Evolutionary conservation across 495 filamentous ascomycete genomes (phyloP).

Genomic region (Massariosphaeria phaeospora): DNA sequence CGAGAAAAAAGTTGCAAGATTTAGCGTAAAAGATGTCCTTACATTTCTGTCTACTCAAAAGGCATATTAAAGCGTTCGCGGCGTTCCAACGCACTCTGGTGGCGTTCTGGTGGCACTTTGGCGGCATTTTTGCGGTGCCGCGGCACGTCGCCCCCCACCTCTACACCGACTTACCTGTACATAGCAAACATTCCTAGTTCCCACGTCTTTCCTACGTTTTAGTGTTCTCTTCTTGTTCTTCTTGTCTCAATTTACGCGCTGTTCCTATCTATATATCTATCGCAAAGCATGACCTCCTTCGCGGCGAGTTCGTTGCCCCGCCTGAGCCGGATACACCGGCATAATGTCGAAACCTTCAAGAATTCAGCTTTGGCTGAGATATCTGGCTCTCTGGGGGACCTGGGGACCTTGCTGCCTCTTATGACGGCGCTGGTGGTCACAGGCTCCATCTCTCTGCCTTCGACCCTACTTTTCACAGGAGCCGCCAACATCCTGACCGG

Average conservation of each 20-base stretch:
- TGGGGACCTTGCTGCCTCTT: conserved; percentile 85
- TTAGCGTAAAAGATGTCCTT: no score
- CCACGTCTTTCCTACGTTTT: neutral
- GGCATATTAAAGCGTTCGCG: neutral
- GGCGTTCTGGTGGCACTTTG: neutral
- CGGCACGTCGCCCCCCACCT: neutral
- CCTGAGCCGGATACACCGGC: conserved; percentile 24
- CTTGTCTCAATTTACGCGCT: neutral
- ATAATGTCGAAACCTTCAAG: conserved; percentile 51
- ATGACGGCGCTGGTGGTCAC: conserved; percentile 75
- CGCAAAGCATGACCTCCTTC: neutral
- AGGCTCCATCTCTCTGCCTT: conserved; percentile 69
- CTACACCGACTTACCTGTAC: neutral
- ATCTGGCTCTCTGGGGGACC: conserved; percentile 82
- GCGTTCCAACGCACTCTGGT: neutral
- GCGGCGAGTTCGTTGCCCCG: conserved; percentile 7
- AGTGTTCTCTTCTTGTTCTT: neutral
- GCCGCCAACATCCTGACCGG: conserved; percentile 81
- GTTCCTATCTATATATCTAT: no score
- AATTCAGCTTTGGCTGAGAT: conserved; percentile 69
- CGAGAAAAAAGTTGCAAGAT: no score
- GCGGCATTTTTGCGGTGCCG: neutral
- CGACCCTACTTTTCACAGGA: conserved; percentile 82
- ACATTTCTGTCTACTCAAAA: no score
- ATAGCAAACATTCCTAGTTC: neutral